Evolutionary conservation across 495 filamentous ascomycete species (phyloP).

Genomic region (Xylaria castorea): DNA sequence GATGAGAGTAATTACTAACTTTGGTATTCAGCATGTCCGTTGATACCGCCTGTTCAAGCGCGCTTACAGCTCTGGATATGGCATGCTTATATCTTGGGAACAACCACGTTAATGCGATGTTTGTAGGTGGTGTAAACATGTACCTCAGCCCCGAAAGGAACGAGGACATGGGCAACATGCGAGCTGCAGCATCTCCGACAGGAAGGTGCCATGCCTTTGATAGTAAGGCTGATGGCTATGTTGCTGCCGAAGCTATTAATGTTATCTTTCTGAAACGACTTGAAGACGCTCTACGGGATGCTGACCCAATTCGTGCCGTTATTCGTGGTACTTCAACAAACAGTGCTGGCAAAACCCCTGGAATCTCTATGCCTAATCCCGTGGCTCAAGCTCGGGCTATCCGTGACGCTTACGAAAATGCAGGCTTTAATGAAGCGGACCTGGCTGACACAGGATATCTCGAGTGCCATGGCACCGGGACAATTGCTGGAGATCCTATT

Average conservation of each 20-base stretch:
- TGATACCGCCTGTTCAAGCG: constrained; percentile 50
- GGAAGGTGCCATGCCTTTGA: constrained; percentile 51
- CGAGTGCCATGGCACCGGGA: neutral
- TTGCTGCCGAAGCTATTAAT: constrained; percentile 54
- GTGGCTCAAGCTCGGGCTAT: constrained; percentile 57
- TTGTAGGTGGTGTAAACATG: constrained; percentile 29
- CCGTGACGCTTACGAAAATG: neutral
- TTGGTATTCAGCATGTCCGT: constrained; percentile 17
- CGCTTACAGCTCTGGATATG: constrained; percentile 42
- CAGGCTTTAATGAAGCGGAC: neutral
- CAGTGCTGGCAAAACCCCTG: constrained; percentile 45
- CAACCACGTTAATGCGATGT: neutral
- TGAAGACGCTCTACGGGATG: constrained; percentile 50
- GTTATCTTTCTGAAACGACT: constrained; percentile 55
- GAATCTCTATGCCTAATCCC: constrained; percentile 61
- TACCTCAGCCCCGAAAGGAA: constrained; percentile 10
- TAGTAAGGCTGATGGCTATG: constrained; percentile 51
- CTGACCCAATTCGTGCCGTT: constrained; percentile 57
- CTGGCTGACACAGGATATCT: neutral
- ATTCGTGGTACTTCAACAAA: constrained; percentile 43
- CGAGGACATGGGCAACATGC: constrained; percentile 21
- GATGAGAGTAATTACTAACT: too few relatives aligned
- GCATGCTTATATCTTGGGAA: constrained; percentile 35
- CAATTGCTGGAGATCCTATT: neutral
- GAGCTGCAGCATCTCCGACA: constrained; percentile 33